Evolutionary conservation across 2,329 filamentous ascomycete genomes (phyloP).

Genomic region (Lanzia echinophila): DNA sequence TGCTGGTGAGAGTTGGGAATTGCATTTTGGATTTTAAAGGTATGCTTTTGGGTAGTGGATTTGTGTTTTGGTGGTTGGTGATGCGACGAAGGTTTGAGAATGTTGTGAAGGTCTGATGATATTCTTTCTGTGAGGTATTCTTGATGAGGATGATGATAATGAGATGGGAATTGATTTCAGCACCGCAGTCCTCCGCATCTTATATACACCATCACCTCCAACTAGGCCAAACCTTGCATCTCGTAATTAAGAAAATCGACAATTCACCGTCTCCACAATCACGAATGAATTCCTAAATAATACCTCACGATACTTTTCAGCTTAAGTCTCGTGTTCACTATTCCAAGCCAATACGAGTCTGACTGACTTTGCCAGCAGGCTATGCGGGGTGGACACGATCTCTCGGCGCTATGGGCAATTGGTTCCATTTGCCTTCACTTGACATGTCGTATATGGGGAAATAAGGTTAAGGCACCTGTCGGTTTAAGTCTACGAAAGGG

Average conservation of each 20-base stretch:
- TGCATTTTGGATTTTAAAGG: conserved; percentile 33
- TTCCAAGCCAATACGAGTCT: not conserved
- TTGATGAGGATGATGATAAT: not conserved
- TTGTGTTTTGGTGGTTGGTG: not conserved
- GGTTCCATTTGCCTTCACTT: not conserved
- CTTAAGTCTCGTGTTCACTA: not conserved
- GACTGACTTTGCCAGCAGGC: conserved; percentile 4
- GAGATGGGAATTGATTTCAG: not conserved
- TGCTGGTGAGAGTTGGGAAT: conserved; percentile 33
- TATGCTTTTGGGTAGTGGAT: not conserved
- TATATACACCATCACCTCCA: not conserved
- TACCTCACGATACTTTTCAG: not conserved
- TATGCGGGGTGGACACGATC: not conserved
- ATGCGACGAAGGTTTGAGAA: no score
- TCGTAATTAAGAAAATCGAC: not conserved
- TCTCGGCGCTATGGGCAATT: not conserved
- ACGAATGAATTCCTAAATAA: not conserved
- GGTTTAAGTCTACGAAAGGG: not conserved
- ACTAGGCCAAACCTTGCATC: not conserved
- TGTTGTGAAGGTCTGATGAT: no score
- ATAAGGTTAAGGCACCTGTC: not conserved
- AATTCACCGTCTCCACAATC: not conserved
- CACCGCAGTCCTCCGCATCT: not conserved
- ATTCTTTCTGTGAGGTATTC: not conserved
- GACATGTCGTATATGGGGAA: not conserved